Evolutionary conservation across 129 eudicot genomes (phyloP).

Genomic region (Artemisia argyi): DNA sequence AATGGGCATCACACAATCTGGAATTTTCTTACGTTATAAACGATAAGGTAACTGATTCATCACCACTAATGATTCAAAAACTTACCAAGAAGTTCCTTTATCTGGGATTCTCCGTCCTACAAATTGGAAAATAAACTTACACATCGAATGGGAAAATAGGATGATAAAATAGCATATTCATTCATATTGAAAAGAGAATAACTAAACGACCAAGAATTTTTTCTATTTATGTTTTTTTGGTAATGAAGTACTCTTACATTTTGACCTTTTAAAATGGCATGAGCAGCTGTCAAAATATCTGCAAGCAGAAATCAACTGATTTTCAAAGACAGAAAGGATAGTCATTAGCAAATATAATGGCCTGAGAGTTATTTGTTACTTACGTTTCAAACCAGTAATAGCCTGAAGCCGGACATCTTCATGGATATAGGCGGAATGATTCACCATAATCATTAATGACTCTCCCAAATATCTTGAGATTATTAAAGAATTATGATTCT

Average conservation of each 20-base stretch:
- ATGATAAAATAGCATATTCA: constrained; percentile 9
- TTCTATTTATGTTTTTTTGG: not conserved
- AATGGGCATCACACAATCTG: constrained; percentile 82
- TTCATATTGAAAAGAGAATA: not conserved
- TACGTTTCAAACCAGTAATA: constrained; percentile 70
- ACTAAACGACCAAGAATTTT: not conserved
- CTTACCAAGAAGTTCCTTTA: constrained; percentile 71
- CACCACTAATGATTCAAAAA: constrained; percentile 21
- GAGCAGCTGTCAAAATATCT: constrained; percentile 86
- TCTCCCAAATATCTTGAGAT: constrained; percentile 79
- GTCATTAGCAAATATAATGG: no score
- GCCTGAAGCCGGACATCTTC: constrained; percentile 98
- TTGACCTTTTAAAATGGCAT: constrained; percentile 60
- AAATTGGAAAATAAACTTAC: constrained; percentile 16
- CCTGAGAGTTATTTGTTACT: constrained; percentile 27
- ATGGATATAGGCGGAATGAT: constrained; percentile 77
- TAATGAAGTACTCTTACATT: constrained; percentile 50
- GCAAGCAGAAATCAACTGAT: constrained; percentile 34
- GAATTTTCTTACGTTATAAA: constrained; percentile 7
- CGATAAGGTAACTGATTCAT: constrained; percentile 1
- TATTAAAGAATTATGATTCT: constrained; percentile 43
- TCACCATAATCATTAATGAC: constrained; percentile 74
- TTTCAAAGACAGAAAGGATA: constrained; percentile 17
- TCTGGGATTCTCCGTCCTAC: constrained; percentile 67
- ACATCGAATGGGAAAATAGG: not conserved